A percentile compares a stretch with the other conserved stretches of the same genome.
These are phyloP conservation scores for Coniochaeta hoffmannii DNA, from an alignment of 2,329 filamentous ascomycete genomes.

Conservation along the genomic window DNA sequence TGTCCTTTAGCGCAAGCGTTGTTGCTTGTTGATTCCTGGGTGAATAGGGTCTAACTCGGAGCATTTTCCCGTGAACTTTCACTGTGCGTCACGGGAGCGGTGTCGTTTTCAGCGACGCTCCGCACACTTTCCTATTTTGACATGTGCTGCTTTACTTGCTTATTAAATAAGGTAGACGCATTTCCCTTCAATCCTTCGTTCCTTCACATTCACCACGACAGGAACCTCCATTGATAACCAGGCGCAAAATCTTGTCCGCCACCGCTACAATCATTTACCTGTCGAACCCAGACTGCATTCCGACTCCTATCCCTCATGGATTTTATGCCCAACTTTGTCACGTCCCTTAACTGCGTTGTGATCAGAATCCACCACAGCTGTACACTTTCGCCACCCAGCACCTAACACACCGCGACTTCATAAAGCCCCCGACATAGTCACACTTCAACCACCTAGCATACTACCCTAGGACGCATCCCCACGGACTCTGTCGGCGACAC, in stretches of 20 bases:
- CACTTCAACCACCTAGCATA: neutral
- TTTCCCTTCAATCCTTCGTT: neutral
- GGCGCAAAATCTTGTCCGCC: no score
- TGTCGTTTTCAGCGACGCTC: neutral
- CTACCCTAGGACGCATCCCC: neutral
- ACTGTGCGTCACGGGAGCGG: neutral
- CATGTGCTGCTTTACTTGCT: no score
- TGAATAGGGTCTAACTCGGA: neutral
- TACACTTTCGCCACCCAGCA: neutral
- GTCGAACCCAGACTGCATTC: neutral
- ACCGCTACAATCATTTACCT: no score
- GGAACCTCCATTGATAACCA: neutral
- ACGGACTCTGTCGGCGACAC: neutral
- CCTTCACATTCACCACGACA: neutral
- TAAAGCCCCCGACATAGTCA: neutral
- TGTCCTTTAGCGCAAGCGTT: no score
- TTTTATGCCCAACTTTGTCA: neutral
- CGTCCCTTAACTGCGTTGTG: neutral
- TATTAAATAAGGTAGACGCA: no score
- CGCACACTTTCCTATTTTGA: conserved; percentile 1
- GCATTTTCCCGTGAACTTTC: neutral
- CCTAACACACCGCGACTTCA: neutral
- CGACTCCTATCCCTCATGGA: neutral
- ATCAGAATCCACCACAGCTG: neutral
- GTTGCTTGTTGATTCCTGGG: neutral